phyloP scores from a whole-genome alignment of 805 yeast genomes.

The Ogataea parapolymorpha region DNA sequence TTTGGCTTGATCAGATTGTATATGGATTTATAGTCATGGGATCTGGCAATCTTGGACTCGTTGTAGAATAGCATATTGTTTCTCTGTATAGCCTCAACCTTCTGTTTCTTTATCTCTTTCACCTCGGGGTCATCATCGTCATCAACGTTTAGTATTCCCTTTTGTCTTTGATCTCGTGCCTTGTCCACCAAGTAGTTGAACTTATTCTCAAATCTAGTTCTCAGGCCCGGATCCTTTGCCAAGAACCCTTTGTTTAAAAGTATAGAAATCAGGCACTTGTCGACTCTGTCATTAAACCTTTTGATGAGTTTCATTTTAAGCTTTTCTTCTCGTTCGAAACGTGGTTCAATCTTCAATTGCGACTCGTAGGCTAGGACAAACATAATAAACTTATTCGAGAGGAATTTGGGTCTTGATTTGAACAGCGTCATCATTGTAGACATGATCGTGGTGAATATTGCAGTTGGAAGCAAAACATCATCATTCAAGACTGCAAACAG shows the following conservation, averaged over 20 bases:
- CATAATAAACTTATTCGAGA: slow-evolving; percentile 51
- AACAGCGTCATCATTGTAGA: slow-evolving; percentile 62
- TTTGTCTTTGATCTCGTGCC: slow-evolving; percentile 27
- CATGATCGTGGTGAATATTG: slow-evolving; percentile 63
- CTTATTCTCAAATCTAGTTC: slow-evolving; percentile 33
- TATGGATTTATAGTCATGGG: slow-evolving; percentile 54
- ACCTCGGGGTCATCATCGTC: slow-evolving; percentile 22
- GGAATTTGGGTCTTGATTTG: slow-evolving; percentile 60
- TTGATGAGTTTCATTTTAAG: slow-evolving; percentile 30
- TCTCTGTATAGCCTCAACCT: slow-evolving; percentile 21
- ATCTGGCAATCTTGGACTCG: slow-evolving; percentile 34
- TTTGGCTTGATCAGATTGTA: slow-evolving; percentile 62
- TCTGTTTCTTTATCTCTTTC: slow-evolving; percentile 22
- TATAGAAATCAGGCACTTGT: slow-evolving; percentile 32
- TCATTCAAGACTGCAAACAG: slow-evolving; percentile 54
- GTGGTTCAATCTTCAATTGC: slow-evolving; percentile 52
- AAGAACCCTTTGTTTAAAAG: slow-evolving; percentile 33
- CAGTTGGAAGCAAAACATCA: slow-evolving; percentile 52
- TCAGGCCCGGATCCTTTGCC: slow-evolving; percentile 29
- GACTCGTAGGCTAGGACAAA: slow-evolving; percentile 61
- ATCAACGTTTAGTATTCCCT: slow-evolving; percentile 35
- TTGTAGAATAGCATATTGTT: slow-evolving; percentile 25
- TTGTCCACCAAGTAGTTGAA: slow-evolving; percentile 30
- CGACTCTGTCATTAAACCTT: slow-evolving; percentile 36
- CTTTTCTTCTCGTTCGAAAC: slow-evolving; percentile 35